phyloP scores from a whole-genome alignment of 176 grass and related monocot genomes.

The Phyllostachys edulis region DNA sequence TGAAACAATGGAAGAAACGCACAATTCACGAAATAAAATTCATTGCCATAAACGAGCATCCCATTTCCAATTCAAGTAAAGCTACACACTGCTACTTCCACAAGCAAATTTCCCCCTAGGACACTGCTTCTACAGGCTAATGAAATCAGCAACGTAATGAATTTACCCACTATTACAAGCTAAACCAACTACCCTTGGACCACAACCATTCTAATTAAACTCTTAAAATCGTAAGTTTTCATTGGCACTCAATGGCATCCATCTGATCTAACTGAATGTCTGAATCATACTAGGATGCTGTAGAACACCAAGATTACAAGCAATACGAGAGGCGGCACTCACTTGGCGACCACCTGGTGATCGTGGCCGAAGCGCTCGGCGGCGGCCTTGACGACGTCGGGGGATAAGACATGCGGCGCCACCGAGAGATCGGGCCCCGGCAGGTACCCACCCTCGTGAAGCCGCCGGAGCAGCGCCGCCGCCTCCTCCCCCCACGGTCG shows the following conservation, averaged over 20 bases:
- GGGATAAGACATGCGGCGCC: slow-evolving; percentile 15
- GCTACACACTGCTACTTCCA: background rate
- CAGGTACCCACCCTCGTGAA: slow-evolving; percentile 46
- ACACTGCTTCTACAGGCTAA: background rate
- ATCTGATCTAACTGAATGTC: background rate
- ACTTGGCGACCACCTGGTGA: slow-evolving; percentile 64
- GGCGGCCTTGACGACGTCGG: slow-evolving; percentile 49
- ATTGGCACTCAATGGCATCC: background rate
- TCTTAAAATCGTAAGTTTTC: background rate
- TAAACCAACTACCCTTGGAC: background rate
- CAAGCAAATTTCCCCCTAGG: background rate
- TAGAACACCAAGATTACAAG: background rate
- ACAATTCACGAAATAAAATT: background rate
- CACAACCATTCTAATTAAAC: background rate
- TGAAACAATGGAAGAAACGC: background rate
- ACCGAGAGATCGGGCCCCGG: slow-evolving; percentile 32
- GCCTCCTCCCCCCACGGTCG: slow-evolving; percentile 45
- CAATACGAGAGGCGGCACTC: slow-evolving; percentile 13
- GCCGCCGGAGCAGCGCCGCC: slow-evolving; percentile 41
- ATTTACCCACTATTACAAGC: background rate
- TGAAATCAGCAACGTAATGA: background rate
- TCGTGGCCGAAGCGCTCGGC: slow-evolving; percentile 53
- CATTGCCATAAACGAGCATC: background rate
- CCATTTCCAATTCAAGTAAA: background rate
- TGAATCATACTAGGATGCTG: background rate